These are phyloP conservation scores for Pleurotus djamor DNA, from an alignment of 768 basidiomycete species.

Conservation along the genomic window DNA sequence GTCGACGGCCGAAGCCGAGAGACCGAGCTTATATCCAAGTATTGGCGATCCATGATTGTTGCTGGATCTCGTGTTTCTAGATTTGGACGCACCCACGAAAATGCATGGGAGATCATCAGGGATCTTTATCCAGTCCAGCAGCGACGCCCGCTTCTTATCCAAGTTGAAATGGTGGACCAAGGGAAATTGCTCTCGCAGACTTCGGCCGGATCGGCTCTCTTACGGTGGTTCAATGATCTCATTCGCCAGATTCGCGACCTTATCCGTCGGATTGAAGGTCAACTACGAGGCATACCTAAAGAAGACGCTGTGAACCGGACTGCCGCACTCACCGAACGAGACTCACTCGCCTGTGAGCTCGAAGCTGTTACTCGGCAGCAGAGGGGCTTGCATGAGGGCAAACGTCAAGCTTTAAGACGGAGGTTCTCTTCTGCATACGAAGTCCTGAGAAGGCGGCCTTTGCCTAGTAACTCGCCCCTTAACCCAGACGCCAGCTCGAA, in stretches of 20 bases:
- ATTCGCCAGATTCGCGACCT: conserved; percentile 1
- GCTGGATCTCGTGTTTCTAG: not conserved
- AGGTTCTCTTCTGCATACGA: not conserved
- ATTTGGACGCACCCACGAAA: not conserved
- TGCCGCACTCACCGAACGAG: not conserved
- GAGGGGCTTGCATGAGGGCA: not conserved
- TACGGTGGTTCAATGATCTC: conserved; percentile 2
- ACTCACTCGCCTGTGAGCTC: not conserved
- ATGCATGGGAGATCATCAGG: conserved; percentile 6
- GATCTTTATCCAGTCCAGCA: not conserved
- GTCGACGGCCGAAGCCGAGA: not conserved
- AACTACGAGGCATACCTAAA: conserved; percentile 1
- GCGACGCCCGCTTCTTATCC: not conserved
- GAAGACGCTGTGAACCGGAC: not conserved
- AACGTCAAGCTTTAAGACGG: not conserved
- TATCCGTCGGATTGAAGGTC: conserved; percentile 3
- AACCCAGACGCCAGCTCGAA: not conserved
- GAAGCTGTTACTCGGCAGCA: not conserved
- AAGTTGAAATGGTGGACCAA: conserved; percentile 7
- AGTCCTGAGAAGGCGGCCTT: not conserved
- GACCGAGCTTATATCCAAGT: not conserved
- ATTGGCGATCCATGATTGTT: conserved; percentile 5
- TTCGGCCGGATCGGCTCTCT: not conserved
- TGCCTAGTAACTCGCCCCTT: not conserved
- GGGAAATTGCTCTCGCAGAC: not conserved